These are phyloP conservation scores for Polysphondylium violaceum DNA, from an alignment of 78 protist species.

Conservation along the genomic window DNA sequence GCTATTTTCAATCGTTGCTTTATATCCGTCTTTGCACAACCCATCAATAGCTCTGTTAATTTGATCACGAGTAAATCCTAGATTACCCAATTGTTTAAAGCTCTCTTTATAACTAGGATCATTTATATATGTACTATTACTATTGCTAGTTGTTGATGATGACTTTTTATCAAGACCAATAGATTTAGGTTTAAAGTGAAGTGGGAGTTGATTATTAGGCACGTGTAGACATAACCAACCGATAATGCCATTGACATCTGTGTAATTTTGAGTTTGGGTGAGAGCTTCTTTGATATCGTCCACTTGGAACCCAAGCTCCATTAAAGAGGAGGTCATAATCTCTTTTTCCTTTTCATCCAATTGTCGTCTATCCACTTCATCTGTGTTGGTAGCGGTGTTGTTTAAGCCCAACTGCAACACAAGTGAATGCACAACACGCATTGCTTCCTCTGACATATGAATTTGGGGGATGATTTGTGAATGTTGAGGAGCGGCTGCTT, in stretches of 20 bases:
- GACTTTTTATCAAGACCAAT: constrained; percentile 47
- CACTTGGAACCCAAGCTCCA: constrained; percentile 21
- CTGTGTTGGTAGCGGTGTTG: neutral
- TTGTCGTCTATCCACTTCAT: neutral
- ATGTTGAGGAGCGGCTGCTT: constrained; percentile 26
- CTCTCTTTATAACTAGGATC: neutral
- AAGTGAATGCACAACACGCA: constrained; percentile 36
- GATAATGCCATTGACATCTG: constrained; percentile 6
- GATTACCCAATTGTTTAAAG: neutral
- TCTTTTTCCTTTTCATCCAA: constrained; percentile 37
- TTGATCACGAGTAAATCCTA: neutral
- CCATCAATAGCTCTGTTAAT: neutral
- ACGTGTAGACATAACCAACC: constrained; percentile 62
- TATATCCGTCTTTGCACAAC: neutral
- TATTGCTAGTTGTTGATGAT: neutral
- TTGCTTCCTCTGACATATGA: constrained; percentile 71
- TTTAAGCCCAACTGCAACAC: constrained; percentile 3
- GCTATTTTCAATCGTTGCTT: neutral
- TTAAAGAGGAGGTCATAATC: neutral
- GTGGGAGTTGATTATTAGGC: constrained; percentile 4
- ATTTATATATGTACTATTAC: no score
- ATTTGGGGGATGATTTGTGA: constrained; percentile 33
- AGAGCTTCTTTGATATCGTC: constrained; percentile 19
- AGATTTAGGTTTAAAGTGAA: constrained; percentile 24
- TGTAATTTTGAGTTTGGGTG: neutral